Evolutionary conservation across 2,329 filamentous ascomycete species (phyloP), one percentile per base, ranked within the genome.

Genomic region (Torrubiellomyces zombiae): DNA sequence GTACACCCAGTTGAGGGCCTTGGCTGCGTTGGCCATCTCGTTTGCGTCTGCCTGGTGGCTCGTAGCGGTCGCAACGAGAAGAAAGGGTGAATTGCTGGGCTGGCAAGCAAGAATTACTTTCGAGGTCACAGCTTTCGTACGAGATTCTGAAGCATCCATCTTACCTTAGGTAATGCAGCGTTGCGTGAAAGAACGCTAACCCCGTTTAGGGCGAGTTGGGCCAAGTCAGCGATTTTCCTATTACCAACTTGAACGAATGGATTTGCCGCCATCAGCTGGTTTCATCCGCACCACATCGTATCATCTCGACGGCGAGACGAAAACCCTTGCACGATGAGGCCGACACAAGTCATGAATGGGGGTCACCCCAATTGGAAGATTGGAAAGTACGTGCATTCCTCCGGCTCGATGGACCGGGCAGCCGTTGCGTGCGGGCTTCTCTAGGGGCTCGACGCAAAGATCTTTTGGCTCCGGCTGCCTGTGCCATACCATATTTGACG

Each of bases 1-100:
- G 57, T 75, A 80, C 44, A 76, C 50, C 36, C 59, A 49, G 44
- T 63, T 63, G 37, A 82, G 63, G 23, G 57, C 53, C 45, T 65
- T 61, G 35, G 67, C 61, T 54, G 57, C 53, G 41, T 60, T 58
- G 36, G 63, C 58, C 64, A 69, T 48, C 27, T n/a, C n/a, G n/a
- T n/a, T n/a, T n/a, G n/a, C n/a, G n/a, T n/a, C n/a, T n/a, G n/a
- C n/a, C n/a, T n/a, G n/a, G n/a, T n/a, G n/a, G n/a, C n/a, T n/a
- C n/a, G n/a, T n/a, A n/a, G n/a, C n/a, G n/a, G n/a, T n/a, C n/a
- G n/a, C n/a, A n/a, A n/a, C n/a, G n/a, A n/a, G n/a, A n/a, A n/a
- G n/a, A n/a, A n/a, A n/a, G n/a, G n/a, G n/a, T n/a, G n/a, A n/a
- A n/a, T n/a, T n/a, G n/a, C n/a, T n/a, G n/a, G n/a, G n/a, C n/a